Conservation (phyloP, 768 basidiomycete genomes). For the Leucocoprinus sp. region DNA sequence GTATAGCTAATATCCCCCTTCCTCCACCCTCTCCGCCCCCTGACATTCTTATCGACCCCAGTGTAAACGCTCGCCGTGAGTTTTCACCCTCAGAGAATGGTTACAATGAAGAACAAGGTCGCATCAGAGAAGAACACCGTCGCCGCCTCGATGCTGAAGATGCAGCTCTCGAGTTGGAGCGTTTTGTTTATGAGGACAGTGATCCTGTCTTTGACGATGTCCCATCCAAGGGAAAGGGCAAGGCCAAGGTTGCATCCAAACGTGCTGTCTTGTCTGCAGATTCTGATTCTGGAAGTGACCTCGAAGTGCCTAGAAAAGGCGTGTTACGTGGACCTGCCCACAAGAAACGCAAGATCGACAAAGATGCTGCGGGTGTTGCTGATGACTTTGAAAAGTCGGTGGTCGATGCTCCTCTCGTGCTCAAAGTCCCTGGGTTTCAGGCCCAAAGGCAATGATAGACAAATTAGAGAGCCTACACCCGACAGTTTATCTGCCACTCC, state of each 20-base stretch:
- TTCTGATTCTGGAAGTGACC: constrained; percentile 54
- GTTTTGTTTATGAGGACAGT: constrained; percentile 39
- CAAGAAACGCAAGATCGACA: constrained; percentile 61
- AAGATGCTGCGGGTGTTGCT: constrained; percentile 23
- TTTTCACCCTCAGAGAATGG: constrained; percentile 18
- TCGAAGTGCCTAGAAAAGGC: constrained; percentile 34
- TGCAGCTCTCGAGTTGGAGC: constrained; percentile 49
- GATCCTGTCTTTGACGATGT: constrained; percentile 4
- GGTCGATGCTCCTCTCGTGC: constrained; percentile 21
- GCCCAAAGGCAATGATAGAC: constrained; percentile 46
- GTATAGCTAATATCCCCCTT: constrained; percentile 38
- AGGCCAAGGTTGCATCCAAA: constrained; percentile 41
- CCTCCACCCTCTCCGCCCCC: constrained; percentile 25
- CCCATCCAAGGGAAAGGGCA: constrained; percentile 28
- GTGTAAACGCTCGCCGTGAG: constrained; percentile 1
- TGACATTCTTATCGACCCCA: constrained; percentile 8
- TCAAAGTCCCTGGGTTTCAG: constrained; percentile 34
- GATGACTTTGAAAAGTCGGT: constrained; percentile 43
- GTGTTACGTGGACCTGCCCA: constrained; percentile 35
- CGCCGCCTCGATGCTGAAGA: constrained; percentile 37
- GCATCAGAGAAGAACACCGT: constrained; percentile 15
- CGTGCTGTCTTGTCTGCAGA: constrained; percentile 37
- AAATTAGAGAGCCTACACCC: constrained; percentile 44
- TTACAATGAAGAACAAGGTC: constrained; percentile 21
- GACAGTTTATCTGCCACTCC: constrained; percentile 50